Evolutionary conservation across 2,329 filamentous ascomycete species (phyloP), one percentile per base, ranked within the genome.

Genomic region (Exophiala alcalophila): DNA sequence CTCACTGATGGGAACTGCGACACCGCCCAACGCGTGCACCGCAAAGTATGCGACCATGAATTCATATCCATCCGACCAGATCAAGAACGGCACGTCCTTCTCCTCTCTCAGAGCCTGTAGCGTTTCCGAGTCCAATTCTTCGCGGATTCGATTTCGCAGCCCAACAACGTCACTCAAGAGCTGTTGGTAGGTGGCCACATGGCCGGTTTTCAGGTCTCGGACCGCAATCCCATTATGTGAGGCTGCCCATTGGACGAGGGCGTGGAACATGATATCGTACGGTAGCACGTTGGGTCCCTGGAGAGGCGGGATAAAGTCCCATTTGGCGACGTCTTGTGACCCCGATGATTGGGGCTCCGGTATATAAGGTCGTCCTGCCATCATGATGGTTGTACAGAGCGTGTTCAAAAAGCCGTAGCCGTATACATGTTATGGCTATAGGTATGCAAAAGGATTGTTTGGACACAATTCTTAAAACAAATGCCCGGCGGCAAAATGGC

Each of bases 11-110:
- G 70, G 71, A 5, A 74, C 71, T 1, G 66, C 65, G 10, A 69
- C 70, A 3, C 66, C 71, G 12, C 70, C 70, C 2, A 71, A 47
- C 6, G 71, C 70, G 23, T 71, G 58, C n/a, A 71, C 61, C 4
- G 70, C 65, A 19, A 73, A 59, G 49, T 72, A 68, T 4, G 65
- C 70, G n/a, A 73, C 67, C 3, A 66, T 61, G 50, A 67, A 74
- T 41, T 72, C 69, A 51, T 73, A 73, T 4, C 70, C 65, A 5
- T 68, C 68, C 2, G 67, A 60, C 8, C 68, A 70, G 21, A 74
- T 57, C 4, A 73, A 59, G 18, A 65, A 66, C 32, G 73, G 64
- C 49, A 53, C 57, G 19, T 51, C 46, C 19, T 44, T 40, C 16
- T 56, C 47, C 34, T 52, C 48, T 21, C 51, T 37, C 67, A 72